Evolutionary conservation across 2,329 filamentous ascomycete genomes (phyloP).

Genomic region (Fusarium tuaranense): DNA sequence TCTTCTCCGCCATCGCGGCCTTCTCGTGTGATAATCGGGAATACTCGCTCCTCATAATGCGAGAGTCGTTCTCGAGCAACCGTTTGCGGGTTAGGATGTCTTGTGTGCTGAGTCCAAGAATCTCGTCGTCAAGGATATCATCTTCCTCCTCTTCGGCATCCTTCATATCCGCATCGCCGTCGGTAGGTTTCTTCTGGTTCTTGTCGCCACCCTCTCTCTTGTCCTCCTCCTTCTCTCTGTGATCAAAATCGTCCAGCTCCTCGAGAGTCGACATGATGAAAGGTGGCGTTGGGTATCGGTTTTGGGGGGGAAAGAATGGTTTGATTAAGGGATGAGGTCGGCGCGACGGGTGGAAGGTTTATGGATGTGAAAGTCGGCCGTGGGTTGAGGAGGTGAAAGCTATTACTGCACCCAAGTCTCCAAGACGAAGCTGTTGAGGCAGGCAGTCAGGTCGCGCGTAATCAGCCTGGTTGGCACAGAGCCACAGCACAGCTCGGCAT

Average conservation of each 20-base stretch:
- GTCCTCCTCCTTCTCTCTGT: conserved; percentile 80
- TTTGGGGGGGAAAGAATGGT: neutral
- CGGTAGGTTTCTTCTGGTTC: conserved; percentile 60
- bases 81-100: conserved; percentile 93
- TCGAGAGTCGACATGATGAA: conserved; percentile 86
- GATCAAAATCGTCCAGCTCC: conserved; percentile 90
- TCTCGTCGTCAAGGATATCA: conserved; percentile 91
- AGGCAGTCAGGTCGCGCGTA: conserved; percentile 49
- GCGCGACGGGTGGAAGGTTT: neutral
- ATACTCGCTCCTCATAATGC: conserved; percentile 98
- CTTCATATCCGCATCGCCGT: conserved; percentile 91
- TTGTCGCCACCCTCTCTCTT: conserved; percentile 52
- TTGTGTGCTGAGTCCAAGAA: conserved; percentile 91
- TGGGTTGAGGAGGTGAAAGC: conserved; percentile 23
- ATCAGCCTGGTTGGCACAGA: conserved; percentile 39
- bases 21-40: conserved; percentile 96
- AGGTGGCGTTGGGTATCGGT: conserved; percentile 12
- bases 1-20: conserved; percentile 96
- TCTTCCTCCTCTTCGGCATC: conserved; percentile 82
- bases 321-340: neutral
- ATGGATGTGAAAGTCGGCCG: conserved; percentile 3
- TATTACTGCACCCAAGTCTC: conserved; percentile 28
- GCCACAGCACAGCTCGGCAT: conserved; percentile 29
- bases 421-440: conserved; percentile 38
- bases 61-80: conserved; percentile 94